Evolutionary conservation across 179 eudicot species (phyloP).

Genomic region (Beta macrorhiza): DNA sequence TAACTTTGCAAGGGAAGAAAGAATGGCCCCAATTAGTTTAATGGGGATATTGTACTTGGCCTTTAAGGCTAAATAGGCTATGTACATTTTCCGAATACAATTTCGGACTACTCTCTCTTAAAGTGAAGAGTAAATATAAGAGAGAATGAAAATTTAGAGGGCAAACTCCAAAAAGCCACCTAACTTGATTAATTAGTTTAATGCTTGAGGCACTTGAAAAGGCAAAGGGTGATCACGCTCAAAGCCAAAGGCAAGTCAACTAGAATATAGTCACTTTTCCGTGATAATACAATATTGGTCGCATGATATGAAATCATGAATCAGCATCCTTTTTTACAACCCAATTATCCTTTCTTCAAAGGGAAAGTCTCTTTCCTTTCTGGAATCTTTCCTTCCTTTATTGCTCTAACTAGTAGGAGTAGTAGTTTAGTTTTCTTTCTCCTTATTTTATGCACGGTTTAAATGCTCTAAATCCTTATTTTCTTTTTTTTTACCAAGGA

Average conservation of each 20-base stretch:
- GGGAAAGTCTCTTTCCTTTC: conserved; percentile 19
- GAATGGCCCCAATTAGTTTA: no score
- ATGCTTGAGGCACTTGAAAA: not conserved
- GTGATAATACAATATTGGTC: not conserved
- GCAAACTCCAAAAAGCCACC: not conserved
- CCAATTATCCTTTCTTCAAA: conserved; percentile 14
- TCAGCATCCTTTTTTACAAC: conserved; percentile 10
- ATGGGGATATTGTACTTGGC: no score
- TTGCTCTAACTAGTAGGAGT: not conserved
- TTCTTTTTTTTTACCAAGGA: no score
- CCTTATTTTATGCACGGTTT: no score
- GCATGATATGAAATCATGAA: not conserved
- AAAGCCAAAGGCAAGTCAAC: conserved; percentile 15
- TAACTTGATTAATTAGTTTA: not conserved
- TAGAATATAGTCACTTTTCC: not conserved
- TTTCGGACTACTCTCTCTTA: no score
- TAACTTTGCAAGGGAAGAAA: no score
- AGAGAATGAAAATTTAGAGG: not conserved
- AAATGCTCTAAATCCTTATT: no score
- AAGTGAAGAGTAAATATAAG: not conserved
- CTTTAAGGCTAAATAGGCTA: no score
- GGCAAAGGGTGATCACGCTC: not conserved
- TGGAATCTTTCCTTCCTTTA: conserved; percentile 19
- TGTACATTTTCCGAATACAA: no score
- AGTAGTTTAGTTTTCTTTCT: not conserved